These are phyloP conservation scores for Steccherinum ochraceum DNA, from an alignment of 768 basidiomycete species.

Conservation along the genomic window DNA sequence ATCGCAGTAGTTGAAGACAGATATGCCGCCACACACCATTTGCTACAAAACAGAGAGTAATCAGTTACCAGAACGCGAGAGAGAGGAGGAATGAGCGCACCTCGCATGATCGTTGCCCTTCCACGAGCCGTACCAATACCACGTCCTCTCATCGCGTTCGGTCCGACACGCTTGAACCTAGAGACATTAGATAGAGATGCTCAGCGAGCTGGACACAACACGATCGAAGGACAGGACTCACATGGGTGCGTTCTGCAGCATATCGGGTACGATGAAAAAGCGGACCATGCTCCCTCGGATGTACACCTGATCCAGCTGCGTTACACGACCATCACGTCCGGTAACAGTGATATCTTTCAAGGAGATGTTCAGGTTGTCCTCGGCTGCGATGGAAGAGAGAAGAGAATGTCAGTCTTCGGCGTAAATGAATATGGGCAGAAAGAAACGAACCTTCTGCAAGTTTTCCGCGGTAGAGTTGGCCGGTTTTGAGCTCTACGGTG, in stretches of 20 bases:
- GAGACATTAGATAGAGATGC: background rate
- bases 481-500: conserved; percentile 97
- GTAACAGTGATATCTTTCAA: conserved; percentile 96
- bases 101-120: conserved; percentile 97
- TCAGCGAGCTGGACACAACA: conserved; percentile 6
- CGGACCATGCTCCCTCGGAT: conserved; percentile 97
- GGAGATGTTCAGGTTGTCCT: conserved; percentile 97
- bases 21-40: conserved; percentile 56
- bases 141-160: conserved; percentile 96
- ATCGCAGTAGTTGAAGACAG: background rate
- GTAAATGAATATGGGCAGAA: conserved; percentile 1
- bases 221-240: conserved; percentile 36
- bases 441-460: conserved; percentile 80
- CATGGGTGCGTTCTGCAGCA: conserved; percentile 99
- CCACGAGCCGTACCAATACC: conserved; percentile 99
- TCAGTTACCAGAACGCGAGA: conserved; percentile 4
- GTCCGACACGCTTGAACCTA: conserved; percentile 99
- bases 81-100: conserved; percentile 40
- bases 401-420: conserved; percentile 6
- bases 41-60: conserved; percentile 38
- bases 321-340: conserved; percentile 95
- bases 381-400: no score
- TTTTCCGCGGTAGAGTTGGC: conserved; percentile 95
- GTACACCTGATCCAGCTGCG: conserved; percentile 98
- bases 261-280: conserved; percentile 99